Percentiles rank a stretch among this genome's conserved stretches.
phyloP scores from a whole-genome alignment of 2,329 filamentous ascomycete species.

The Acrodontium crateriforme region DNA sequence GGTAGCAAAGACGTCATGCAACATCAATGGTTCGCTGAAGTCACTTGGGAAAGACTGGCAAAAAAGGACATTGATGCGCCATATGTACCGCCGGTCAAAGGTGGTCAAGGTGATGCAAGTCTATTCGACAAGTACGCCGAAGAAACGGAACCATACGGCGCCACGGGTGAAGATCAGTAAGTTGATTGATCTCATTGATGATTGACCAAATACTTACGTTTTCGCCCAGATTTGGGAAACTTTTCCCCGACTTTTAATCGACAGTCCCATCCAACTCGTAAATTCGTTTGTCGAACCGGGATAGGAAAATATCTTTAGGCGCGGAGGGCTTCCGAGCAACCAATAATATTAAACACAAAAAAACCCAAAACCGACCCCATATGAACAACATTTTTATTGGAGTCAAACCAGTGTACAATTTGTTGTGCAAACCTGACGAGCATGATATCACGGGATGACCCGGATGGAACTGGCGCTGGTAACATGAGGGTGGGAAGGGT shows the following conservation, averaged over 20 bases:
- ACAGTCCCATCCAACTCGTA: no score
- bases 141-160: conserved; percentile 85
- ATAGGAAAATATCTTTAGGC: no score
- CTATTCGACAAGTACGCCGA: conserved; percentile 98
- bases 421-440: no score
- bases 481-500: no score
- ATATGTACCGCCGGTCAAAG: conserved; percentile 90
- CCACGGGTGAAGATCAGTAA: conserved; percentile 69
- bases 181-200: conserved; percentile 27
- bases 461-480: no score
- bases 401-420: no score
- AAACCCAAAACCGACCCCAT: no score
- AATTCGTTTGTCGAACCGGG: no score
- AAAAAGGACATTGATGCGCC: conserved; percentile 97
- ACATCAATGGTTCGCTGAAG: conserved; percentile 92
- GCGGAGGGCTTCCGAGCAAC: no score
- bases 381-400: no score
- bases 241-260: conserved; percentile 69
- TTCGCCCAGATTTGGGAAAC: conserved; percentile 49
- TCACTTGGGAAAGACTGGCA: conserved; percentile 88
- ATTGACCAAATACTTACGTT: conserved; percentile 8
- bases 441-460: no score
- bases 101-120: conserved; percentile 85
- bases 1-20: conserved; percentile 87
- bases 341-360: no score